phyloP scores from a whole-genome alignment of 2,329 filamentous ascomycete species.

The Cryphonectria parasitica region DNA sequence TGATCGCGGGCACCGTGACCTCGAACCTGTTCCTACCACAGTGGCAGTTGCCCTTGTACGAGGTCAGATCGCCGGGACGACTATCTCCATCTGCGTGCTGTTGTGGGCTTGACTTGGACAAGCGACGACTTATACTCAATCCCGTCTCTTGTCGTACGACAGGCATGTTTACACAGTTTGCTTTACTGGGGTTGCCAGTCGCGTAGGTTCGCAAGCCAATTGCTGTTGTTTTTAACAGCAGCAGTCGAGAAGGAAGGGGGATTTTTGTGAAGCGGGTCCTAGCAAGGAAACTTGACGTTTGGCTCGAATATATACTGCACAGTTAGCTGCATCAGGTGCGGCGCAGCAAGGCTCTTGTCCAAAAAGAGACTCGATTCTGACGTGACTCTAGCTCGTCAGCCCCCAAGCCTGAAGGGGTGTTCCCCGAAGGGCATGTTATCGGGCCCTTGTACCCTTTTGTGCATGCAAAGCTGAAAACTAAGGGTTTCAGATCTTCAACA shows the following conservation, averaged over 20 bases:
- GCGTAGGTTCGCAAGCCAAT: not conserved
- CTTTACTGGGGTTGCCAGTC: not conserved
- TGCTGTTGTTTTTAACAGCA: not conserved
- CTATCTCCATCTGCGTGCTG: not conserved
- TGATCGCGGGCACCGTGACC: conserved; percentile 28
- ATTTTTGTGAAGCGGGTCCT: no score
- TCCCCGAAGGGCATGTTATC: not conserved
- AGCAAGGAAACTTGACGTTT: not conserved
- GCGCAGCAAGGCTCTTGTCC: not conserved
- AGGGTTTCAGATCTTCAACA: not conserved
- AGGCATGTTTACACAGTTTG: conserved; percentile 11
- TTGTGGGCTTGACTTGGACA: not conserved
- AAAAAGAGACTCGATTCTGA: not conserved
- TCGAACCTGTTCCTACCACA: conserved; percentile 38
- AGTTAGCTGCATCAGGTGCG: not conserved
- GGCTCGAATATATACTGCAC: no score
- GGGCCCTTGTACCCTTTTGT: not conserved
- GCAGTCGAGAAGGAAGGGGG: not conserved
- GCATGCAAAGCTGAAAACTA: not conserved
- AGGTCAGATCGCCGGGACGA: not conserved
- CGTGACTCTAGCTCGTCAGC: not conserved
- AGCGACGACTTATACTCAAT: conserved; percentile 13
- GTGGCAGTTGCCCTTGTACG: conserved; percentile 37
- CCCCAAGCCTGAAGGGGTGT: not conserved
- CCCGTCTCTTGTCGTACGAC: conserved; percentile 23